Evolutionary conservation across 2,329 filamentous ascomycete species (phyloP), one percentile per base, ranked within the genome.

Genomic region (Penicillium sp.): DNA sequence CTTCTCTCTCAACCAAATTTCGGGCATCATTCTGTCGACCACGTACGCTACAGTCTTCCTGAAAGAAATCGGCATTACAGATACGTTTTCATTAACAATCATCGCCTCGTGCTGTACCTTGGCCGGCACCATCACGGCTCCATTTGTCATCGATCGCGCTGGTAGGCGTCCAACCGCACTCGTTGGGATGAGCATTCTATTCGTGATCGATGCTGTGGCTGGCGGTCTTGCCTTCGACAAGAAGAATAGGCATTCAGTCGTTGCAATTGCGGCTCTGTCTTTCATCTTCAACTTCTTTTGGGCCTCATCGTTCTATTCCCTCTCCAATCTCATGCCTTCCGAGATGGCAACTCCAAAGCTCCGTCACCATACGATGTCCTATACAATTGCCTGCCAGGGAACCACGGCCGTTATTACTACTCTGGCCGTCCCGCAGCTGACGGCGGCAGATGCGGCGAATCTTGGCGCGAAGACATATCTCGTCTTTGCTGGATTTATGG

Each of bases 201-300:
- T 66, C 28, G 23, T 60, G 23, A 59, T 67, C 29, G 60, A 68
- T 40, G 47, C 54, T 5, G 43, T 53, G 4, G 63, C 64, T 2
- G 64, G 64, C 8, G 48, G 53, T 2, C 50, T 68, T n/a, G 65
- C 65, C 10, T 58, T 63, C 39, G 33, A 53, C 20, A 51, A 39
- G 18, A 21, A 28, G 7, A 54, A 58, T 28, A 51, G 48, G 11
- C 44, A 53, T 5, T 48, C 56, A 9, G 51, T 43, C 10, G 45
- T 59, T 21, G 56, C 50, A 3, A 59, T 67, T 8, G 63, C 64
- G 4, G 57, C 52, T 1, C 41, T 67, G 4, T 58, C 55, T 3
- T 63, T 67, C 32, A 48, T 65, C 14, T 66, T 68, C 47, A 63
- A 59, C 26, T 67, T 67, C 51, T 64, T 67, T 44, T 65, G 62